Percentiles rank a stretch among this genome's conserved stretches.
These are phyloP conservation scores for Dioszegia hungarica DNA, from an alignment of 768 basidiomycete genomes.

Conservation along the genomic window DNA sequence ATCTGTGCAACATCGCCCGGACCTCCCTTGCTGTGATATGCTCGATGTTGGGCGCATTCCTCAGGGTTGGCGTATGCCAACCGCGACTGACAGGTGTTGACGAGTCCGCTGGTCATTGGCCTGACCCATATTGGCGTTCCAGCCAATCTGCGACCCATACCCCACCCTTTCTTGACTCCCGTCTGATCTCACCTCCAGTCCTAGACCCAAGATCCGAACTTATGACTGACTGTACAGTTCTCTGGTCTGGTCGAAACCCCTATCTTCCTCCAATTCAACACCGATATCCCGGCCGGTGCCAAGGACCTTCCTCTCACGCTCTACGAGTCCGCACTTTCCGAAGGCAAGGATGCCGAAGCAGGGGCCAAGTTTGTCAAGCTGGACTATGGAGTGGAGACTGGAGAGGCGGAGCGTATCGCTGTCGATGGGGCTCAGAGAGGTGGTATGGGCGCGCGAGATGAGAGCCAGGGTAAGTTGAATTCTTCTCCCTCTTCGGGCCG, in stretches of 20 bases:
- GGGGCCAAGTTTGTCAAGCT: constrained; percentile 67
- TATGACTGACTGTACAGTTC: constrained; percentile 56
- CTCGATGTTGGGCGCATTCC: too few species aligned
- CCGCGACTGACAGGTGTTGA: too few species aligned
- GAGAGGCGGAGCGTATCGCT: constrained; percentile 96
- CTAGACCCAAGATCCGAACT: too few species aligned
- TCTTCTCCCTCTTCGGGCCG: background rate
- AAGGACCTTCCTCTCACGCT: constrained; percentile 83
- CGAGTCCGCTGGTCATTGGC: too few species aligned
- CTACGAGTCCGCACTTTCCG: constrained; percentile 70
- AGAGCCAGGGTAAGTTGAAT: constrained; percentile 64
- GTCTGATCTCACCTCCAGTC: too few species aligned
- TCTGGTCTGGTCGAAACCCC: constrained; percentile 80
- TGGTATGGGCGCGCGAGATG: constrained; percentile 51
- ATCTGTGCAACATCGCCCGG: too few species aligned
- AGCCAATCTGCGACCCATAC: too few species aligned
- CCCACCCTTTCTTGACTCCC: background rate
- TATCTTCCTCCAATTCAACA: constrained; percentile 65
- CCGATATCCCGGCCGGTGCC: constrained; percentile 52
- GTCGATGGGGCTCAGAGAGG: constrained; percentile 92
- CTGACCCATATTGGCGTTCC: too few species aligned
- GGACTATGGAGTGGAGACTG: constrained; percentile 85
- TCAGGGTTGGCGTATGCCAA: too few species aligned
- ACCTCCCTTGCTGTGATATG: too few species aligned
- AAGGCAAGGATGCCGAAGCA: constrained; percentile 50